Conservation (phyloP, 23 red algal species). For the Gracilariopsis chorda region DNA sequence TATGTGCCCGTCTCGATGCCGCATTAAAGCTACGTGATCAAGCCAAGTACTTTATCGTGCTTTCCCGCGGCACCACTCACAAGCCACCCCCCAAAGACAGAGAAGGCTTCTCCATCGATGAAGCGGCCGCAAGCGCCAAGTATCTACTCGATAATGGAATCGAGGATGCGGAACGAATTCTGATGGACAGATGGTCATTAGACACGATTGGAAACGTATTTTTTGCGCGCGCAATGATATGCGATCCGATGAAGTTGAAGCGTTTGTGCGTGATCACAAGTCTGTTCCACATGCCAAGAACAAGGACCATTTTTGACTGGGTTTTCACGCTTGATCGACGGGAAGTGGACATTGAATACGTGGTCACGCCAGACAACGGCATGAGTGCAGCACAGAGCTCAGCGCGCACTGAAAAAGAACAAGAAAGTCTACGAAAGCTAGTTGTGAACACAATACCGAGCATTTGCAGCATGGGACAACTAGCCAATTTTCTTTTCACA, state of each 20-base stretch:
- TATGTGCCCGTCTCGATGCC: slow-evolving; percentile 67
- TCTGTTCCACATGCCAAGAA: slow-evolving; percentile 79
- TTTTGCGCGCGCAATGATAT: slow-evolving; percentile 72
- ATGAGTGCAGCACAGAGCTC: slow-evolving; percentile 6
- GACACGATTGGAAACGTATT: slow-evolving; percentile 96
- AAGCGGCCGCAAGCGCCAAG: slow-evolving; percentile 70
- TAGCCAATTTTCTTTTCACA: slow-evolving; percentile 63
- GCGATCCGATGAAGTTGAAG: slow-evolving; percentile 56
- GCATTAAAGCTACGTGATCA: slow-evolving; percentile 29
- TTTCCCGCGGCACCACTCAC: slow-evolving; percentile 84
- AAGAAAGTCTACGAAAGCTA: neutral
- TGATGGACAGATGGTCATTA: slow-evolving; percentile 79
- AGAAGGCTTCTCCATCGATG: slow-evolving; percentile 55
- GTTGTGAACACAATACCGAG: slow-evolving; percentile 9
- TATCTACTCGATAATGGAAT: slow-evolving; percentile 66
- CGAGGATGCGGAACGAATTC: slow-evolving; percentile 26
- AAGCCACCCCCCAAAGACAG: slow-evolving; percentile 58
- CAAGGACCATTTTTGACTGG: slow-evolving; percentile 79
- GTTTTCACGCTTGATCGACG: slow-evolving; percentile 47
- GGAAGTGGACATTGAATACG: slow-evolving; percentile 29
- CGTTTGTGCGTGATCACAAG: slow-evolving; percentile 76
- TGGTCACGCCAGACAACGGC: slow-evolving; percentile 31
- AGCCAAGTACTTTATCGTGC: slow-evolving; percentile 71
- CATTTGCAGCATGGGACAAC: slow-evolving; percentile 4
- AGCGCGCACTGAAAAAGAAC: slow-evolving; percentile 52